Evolutionary conservation across 2,329 filamentous ascomycete species (phyloP).

Genomic region (Cytospora paraplurivora): DNA sequence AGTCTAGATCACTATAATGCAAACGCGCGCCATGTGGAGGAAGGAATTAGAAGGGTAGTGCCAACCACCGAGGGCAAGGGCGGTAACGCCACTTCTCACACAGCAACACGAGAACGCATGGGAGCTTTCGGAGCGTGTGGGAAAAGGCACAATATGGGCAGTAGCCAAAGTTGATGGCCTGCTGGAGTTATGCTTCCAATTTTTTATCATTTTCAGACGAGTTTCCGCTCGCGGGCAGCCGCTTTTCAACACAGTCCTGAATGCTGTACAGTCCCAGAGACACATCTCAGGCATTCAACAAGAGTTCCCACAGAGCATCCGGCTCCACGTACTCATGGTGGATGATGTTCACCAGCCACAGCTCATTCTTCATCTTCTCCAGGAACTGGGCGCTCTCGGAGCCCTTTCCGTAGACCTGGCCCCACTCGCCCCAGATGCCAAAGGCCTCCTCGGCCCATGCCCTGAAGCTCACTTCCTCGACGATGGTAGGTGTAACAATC

Average conservation of each 20-base stretch:
- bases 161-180: neutral
- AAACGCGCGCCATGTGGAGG: constrained; percentile 12
- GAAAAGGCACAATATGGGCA: neutral
- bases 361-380: constrained; percentile 65
- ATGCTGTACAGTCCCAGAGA: constrained; percentile 7
- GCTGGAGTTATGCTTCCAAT: neutral
- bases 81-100: neutral
- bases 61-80: neutral
- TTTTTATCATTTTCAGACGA: neutral
- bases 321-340: constrained; percentile 75
- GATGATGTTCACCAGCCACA: constrained; percentile 90
- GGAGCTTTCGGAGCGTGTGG: neutral
- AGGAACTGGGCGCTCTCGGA: constrained; percentile 73
- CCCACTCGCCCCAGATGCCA: constrained; percentile 94
- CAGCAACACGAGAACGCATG: neutral
- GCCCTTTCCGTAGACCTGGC: constrained; percentile 72
- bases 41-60: neutral
- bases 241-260: constrained; percentile 28
- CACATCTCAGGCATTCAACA: constrained; percentile 42
- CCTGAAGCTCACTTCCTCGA: constrained; percentile 90
- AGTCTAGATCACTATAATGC: constrained; percentile 4
- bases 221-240: neutral
- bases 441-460: constrained; percentile 97
- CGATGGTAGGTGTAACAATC: constrained; percentile 94
- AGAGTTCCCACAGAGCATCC: constrained; percentile 71